Conservation (phyloP, 208 protist genomes). For the Wallacemonas sp. region DNA sequence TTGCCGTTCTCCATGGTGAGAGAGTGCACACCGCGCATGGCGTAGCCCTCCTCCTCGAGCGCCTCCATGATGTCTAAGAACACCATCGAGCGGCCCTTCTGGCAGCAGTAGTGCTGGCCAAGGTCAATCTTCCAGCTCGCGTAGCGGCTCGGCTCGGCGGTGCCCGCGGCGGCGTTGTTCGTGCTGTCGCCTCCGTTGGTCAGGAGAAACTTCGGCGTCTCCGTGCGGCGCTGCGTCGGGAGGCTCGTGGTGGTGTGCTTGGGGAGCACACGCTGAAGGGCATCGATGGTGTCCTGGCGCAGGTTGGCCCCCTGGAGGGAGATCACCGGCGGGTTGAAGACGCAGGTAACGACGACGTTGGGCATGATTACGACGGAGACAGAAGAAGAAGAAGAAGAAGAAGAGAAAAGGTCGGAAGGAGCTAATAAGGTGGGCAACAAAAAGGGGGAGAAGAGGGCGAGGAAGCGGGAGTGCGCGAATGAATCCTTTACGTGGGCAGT, state of each 20-base stretch:
- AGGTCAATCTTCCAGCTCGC: conserved; percentile 65
- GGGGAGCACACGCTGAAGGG: conserved; percentile 62
- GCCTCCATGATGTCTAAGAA: conserved; percentile 67
- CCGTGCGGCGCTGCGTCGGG: conserved; percentile 32
- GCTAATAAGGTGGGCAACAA: not conserved
- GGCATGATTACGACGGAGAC: conserved; percentile 46
- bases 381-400: conserved; percentile 8
- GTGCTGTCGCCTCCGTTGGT: conserved; percentile 20
- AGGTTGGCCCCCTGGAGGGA: conserved; percentile 69
- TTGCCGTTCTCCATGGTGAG: conserved; percentile 49
- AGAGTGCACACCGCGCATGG: conserved; percentile 59
- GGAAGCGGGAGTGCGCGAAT: not conserved
- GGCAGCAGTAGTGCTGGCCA: conserved; percentile 81
- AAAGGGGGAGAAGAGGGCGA: not conserved
- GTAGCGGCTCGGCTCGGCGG: conserved; percentile 35
- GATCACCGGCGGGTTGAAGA: conserved; percentile 79
- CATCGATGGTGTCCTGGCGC: conserved; percentile 77
- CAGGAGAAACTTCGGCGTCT: conserved; percentile 53
- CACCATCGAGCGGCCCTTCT: conserved; percentile 63
- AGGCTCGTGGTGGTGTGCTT: conserved; percentile 62
- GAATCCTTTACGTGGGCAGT: too few relatives aligned
- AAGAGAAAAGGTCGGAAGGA: conserved; percentile 1
- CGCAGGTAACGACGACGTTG: conserved; percentile 79
- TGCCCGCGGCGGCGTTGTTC: not conserved
- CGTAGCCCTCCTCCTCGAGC: conserved; percentile 76